Conservation (phyloP, 2,329 filamentous ascomycete genomes). For the Cladosporium sp. region DNA sequence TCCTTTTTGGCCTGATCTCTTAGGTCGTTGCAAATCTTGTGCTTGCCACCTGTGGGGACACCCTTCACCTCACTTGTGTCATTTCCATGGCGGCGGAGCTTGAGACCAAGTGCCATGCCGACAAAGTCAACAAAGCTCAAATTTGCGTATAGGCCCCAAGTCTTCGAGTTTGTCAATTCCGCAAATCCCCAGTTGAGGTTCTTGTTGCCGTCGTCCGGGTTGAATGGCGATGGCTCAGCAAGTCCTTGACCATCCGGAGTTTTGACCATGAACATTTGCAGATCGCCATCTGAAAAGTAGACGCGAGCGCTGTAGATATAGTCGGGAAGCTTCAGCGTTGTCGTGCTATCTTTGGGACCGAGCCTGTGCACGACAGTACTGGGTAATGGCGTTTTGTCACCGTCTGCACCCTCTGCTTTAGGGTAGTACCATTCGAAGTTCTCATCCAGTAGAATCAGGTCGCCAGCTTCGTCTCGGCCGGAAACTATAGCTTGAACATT, state of each 20-base stretch:
- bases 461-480: constrained; percentile 41
- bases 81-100: constrained; percentile 59
- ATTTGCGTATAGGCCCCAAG: constrained; percentile 45
- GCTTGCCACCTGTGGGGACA: constrained; percentile 44
- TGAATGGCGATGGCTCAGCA: constrained; percentile 52
- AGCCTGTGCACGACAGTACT: constrained; percentile 22
- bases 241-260: constrained; percentile 39
- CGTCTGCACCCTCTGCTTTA: constrained; percentile 29
- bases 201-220: constrained; percentile 41
- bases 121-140: constrained; percentile 27
- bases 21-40: constrained; percentile 59
- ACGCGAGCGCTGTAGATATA: constrained; percentile 45
- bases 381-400: constrained; percentile 27
- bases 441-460: constrained; percentile 43
- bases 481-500: constrained; percentile 46
- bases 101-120: constrained; percentile 50
- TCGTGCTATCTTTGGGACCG: constrained; percentile 36
- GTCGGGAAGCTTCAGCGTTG: constrained; percentile 43
- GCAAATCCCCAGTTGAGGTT: constrained; percentile 45
- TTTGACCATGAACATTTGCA: constrained; percentile 29
- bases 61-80: constrained; percentile 44
- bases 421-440: constrained; percentile 45
- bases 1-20: constrained; percentile 55
- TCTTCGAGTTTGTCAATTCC: constrained; percentile 44
- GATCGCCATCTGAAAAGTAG: constrained; percentile 46